Conservation (phyloP, 2,329 filamentous ascomycete species). For the Talaromyces sp. region DNA sequence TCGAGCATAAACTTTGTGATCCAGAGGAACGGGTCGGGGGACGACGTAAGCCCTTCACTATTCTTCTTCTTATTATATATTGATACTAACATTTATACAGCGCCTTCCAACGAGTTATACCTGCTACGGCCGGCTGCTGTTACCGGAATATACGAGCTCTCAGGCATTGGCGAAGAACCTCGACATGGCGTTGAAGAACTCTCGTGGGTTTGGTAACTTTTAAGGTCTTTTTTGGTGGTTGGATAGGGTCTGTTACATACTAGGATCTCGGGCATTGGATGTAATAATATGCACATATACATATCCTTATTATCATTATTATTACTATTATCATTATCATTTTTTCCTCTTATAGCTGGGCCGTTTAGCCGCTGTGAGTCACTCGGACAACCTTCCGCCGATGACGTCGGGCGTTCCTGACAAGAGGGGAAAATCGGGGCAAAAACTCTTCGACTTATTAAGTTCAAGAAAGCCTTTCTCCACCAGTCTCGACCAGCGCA, state of each 20-base stretch:
- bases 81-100: conserved; percentile 18
- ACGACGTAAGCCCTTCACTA: conserved; percentile 33
- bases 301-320: not conserved
- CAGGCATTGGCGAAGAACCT: conserved; percentile 70
- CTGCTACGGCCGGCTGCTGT: conserved; percentile 81
- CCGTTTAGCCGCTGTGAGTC: not conserved
- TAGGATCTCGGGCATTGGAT: not conserved
- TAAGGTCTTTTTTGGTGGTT: conserved; percentile 29
- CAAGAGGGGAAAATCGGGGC: not conserved
- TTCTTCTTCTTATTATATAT: not conserved
- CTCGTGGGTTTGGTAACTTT: conserved; percentile 82
- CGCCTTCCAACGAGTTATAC: conserved; percentile 81
- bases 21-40: conserved; percentile 67
- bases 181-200: conserved; percentile 80
- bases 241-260: too few relatives aligned
- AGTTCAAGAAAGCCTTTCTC: not conserved
- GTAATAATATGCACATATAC: not conserved
- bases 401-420: not conserved
- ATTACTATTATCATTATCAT: not conserved
- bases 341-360: too few relatives aligned
- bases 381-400: not conserved
- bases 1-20: conserved; percentile 78
- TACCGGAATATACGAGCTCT: conserved; percentile 74
- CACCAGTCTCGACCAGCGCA: not conserved
- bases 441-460: not conserved